Conservation (phyloP, 2,329 filamentous ascomycete species). For the Periconia sp. region DNA sequence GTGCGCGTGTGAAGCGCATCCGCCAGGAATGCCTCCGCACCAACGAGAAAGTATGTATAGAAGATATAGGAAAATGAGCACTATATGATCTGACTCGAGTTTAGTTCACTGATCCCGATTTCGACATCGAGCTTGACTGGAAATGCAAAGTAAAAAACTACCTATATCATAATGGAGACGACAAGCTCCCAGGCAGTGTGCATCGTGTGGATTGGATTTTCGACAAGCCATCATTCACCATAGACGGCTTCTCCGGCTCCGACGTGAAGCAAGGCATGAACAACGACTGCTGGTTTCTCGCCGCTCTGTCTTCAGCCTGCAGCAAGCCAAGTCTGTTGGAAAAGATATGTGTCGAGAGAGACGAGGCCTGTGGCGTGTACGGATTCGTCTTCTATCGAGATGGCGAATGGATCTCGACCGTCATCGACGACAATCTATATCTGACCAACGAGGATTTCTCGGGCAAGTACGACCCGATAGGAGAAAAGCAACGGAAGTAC, state of each 20-base stretch:
- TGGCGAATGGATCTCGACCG: slow-evolving; percentile 76
- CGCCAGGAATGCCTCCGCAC: slow-evolving; percentile 67
- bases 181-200: slow-evolving; percentile 21
- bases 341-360: slow-evolving; percentile 69
- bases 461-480: slow-evolving; percentile 65
- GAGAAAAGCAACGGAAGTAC: slow-evolving; percentile 61
- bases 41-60: slow-evolving; percentile 63
- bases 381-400: slow-evolving; percentile 79
- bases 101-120: slow-evolving; percentile 74
- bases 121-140: slow-evolving; percentile 67
- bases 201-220: slow-evolving; percentile 67
- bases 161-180: slow-evolving; percentile 15
- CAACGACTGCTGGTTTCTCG: slow-evolving; percentile 86
- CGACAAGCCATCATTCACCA: slow-evolving; percentile 72
- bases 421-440: slow-evolving; percentile 88
- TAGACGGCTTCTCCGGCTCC: slow-evolving; percentile 73
- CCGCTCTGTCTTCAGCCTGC: slow-evolving; percentile 73
- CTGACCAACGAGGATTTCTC: slow-evolving; percentile 70
- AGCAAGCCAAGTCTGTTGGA: slow-evolving; percentile 72
- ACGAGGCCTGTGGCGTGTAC: slow-evolving; percentile 76
- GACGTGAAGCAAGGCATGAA: slow-evolving; percentile 77
- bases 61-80: background rate
- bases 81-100: background rate
- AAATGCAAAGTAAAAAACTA: slow-evolving; percentile 58
- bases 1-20: slow-evolving; percentile 59